Evolutionary conservation across 1,284 basidiomycete species (phyloP), one percentile per base, ranked within the genome.

Genomic region (Takashimella tepidaria): DNA sequence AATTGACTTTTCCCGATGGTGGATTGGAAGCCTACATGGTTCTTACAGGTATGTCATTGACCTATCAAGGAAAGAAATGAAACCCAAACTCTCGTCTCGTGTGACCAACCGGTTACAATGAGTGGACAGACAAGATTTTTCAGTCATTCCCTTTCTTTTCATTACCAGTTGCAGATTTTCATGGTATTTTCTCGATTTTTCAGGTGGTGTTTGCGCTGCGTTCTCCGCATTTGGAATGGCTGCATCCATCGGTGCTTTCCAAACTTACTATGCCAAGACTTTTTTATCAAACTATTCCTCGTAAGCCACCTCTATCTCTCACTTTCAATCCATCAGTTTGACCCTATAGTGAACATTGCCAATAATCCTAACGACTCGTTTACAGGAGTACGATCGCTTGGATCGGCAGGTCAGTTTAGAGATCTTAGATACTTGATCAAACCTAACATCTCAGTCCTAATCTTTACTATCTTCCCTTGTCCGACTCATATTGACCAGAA

Each of bases 211-310:
- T n/a, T 60, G 60, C 27, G 63, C 65, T 1, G 59, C 67, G 20
- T 62, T 73, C 49, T 68, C 64, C 27, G 71, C 67, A 12, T 70
- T 70, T 50, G 71, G 71, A 1, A 57, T 73, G 26, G 66, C 61
- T 0, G 66, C 59, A 2, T 56, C 58, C 3, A 55, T 62, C 16
- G 71, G 71, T 5, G 71, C 64, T 10, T 71, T 68, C 57, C 68
- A 73, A 55, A 63, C 59, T 3, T 65, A 67, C 51, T 73, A 73
- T 53, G 41, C 57, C 24, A 58, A 62, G 4, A 47, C 63, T 47
- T 54, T 66, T 26, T 46, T 73, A 24, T 47, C 53, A 0, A 48
- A 54, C 2, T 70, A 71, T 45, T 52, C 61, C 1, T 25, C 58
- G 59, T 67, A 52, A 49, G 66, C 54, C 37, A 12, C 41, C 22